Evolutionary conservation across 495 filamentous ascomycete genomes (phyloP), one percentile per base, ranked within the genome.

Genomic region (Penicillium subrubescens): DNA sequence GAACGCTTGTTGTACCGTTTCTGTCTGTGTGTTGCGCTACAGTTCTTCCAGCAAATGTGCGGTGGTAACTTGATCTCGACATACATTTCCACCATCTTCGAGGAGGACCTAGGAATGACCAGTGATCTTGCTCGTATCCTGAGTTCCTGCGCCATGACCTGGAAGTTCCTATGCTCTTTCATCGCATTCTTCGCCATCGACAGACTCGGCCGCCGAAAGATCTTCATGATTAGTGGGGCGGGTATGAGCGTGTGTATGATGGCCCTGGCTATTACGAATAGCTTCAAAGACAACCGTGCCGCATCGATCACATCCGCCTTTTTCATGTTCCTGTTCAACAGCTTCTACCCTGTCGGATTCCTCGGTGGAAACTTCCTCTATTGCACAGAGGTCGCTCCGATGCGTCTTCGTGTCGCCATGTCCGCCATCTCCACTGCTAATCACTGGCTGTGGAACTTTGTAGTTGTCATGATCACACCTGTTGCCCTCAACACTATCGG

Each of bases 321-420:
- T 8, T 87, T 87, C 67, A 80, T 88, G 55, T 86, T 86, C 73
- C 73, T 88, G 29, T 89, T 87, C 76, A 86, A 86, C 71, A 73
- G 76, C 44, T 89, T 88, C 78, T 84, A 86, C 68, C 83, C 85
- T 4, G 75, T 84, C 61, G 86, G 85, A 6, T 88, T 85, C 76
- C 72, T 86, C 8, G 85, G 85, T 33, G 82, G 79, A 34, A 85
- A 85, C 59, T 88, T 86, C 72, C 71, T 87, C 15, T 87, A 87
- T 73, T 81, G 79, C 37, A 81, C 86, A 11, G 86, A 89, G 67
- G 79, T 89, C 48, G 81, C 82, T 1, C 83, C 85, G 0, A 64
- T 85, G 33, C 69, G 77, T 14, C 77, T 87, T n/a, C 81, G 85
- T 29, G 82, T 83, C 27, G 81, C 82, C 15, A 84, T 86, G 73